Percentiles rank a stretch among this genome's conserved stretches.
These are phyloP conservation scores for Termitomyces eurrhizus DNA, from an alignment of 768 basidiomycete species.

Conservation along the genomic window DNA sequence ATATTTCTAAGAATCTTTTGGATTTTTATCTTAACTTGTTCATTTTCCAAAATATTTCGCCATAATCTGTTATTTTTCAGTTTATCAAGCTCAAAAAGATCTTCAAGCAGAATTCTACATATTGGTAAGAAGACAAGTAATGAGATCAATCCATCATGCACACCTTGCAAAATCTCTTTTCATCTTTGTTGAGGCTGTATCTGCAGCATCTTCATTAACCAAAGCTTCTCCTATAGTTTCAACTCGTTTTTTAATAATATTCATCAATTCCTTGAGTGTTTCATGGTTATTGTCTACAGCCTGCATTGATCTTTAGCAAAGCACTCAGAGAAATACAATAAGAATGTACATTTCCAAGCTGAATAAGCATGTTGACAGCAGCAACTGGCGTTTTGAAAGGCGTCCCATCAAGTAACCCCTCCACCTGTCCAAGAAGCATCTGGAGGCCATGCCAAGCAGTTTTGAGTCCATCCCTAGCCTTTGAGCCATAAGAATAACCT, in stretches of 20 bases:
- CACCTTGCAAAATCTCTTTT: background rate
- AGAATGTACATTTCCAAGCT: background rate
- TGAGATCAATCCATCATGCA: background rate
- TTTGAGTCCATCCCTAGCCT: too few species aligned
- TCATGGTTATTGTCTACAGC: background rate
- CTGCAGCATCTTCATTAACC: background rate
- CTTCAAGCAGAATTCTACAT: too few species aligned
- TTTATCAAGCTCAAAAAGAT: too few species aligned
- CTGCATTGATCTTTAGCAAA: background rate
- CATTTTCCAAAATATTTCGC: too few species aligned
- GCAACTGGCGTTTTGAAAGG: too few species aligned
- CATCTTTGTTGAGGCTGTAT: background rate
- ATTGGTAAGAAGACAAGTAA: background rate
- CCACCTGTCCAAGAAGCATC: too few species aligned
- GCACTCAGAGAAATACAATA: background rate
- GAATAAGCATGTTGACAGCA: too few species aligned
- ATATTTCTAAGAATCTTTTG: too few species aligned
- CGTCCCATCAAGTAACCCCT: background rate
- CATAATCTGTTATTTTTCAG: too few species aligned
- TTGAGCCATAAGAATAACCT: too few species aligned
- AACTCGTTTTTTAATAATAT: background rate
- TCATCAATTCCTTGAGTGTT: background rate
- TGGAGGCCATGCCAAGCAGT: too few species aligned
- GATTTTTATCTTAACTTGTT: too few species aligned
- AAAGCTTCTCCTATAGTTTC: background rate